A percentile compares a stretch with the other conserved stretches of the same genome.
Conservation (phyloP, 140 eudicot genomes). For the Bidens hawaiensis region DNA sequence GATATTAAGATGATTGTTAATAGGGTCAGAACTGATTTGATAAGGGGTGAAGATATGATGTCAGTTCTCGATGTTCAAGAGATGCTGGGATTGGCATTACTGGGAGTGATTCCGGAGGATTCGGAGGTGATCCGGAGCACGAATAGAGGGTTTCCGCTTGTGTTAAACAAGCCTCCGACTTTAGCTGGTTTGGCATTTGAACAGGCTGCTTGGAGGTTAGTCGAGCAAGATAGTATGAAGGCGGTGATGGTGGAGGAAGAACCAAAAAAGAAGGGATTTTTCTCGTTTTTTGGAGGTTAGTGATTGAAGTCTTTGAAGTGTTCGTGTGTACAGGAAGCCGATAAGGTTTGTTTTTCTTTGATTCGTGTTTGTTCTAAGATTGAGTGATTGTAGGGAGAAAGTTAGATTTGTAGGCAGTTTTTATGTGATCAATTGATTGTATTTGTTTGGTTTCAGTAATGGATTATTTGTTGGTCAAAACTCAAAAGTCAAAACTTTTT, state of each 20-base stretch:
- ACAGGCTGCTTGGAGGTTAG: conserved; percentile 98
- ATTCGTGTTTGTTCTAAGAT: conserved; percentile 15
- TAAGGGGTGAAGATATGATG: conserved; percentile 98
- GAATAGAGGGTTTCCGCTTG: conserved; percentile 88
- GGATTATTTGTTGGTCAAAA: no score
- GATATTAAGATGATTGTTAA: conserved; percentile 99
- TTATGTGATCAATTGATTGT: conserved; percentile 17
- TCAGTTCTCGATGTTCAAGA: conserved; percentile 97
- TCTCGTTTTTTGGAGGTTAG: conserved; percentile 89
- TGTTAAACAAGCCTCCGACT: conserved; percentile 87
- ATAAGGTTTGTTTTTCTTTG: neutral
- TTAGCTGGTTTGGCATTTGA: conserved; percentile 94
- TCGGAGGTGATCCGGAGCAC: conserved; percentile 87
- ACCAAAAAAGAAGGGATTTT: conserved; percentile 86
- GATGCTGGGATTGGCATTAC: conserved; percentile 85
- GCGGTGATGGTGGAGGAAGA: conserved; percentile 96
- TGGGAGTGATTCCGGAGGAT: conserved; percentile 96
- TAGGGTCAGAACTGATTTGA: conserved; percentile 88
- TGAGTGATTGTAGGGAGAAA: conserved; percentile 23
- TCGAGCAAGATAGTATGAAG: conserved; percentile 95
- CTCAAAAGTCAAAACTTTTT: neutral
- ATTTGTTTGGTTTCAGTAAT: conserved; percentile 11
- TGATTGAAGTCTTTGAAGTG: neutral
- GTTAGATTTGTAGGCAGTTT: conserved; percentile 2
- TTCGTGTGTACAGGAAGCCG: conserved; percentile 39